Percentiles rank a stretch among this genome's conserved stretches.
Conservation (phyloP, 2,329 filamentous ascomycete genomes). For the Calonectria crousiana region DNA sequence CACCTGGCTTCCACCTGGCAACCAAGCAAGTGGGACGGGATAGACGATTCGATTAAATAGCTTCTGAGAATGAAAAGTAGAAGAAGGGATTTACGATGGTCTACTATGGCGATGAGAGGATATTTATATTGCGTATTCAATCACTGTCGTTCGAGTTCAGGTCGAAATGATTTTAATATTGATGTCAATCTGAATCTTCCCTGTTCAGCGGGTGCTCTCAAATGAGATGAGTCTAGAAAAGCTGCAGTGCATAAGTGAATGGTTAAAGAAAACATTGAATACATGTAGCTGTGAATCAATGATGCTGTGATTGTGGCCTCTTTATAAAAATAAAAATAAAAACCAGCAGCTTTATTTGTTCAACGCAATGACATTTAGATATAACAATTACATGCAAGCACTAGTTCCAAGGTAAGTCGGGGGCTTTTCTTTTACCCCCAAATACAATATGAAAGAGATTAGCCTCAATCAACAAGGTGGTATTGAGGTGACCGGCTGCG, state of each 20-base stretch:
- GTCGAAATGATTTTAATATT: neutral
- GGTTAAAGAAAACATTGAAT: neutral
- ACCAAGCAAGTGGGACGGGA: neutral
- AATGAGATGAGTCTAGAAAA: neutral
- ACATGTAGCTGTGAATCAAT: neutral
- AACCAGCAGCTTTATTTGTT: neutral
- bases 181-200: neutral
- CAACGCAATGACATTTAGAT: neutral
- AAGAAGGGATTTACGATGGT: neutral
- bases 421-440: neutral
- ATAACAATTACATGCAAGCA: neutral
- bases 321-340: neutral
- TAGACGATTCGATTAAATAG: neutral
- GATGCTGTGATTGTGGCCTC: neutral
- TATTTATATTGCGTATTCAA: neutral
- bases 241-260: neutral
- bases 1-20: conserved; percentile 15
- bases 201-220: neutral
- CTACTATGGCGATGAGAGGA: too few relatives aligned
- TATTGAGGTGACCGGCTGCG: neutral
- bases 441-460: neutral
- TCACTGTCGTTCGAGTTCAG: too few relatives aligned
- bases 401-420: neutral
- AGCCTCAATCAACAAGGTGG: neutral
- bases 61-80: neutral